Base-by-base conservation (phyloP, 305 asterid species). In the Solanum hybrid region DNA sequence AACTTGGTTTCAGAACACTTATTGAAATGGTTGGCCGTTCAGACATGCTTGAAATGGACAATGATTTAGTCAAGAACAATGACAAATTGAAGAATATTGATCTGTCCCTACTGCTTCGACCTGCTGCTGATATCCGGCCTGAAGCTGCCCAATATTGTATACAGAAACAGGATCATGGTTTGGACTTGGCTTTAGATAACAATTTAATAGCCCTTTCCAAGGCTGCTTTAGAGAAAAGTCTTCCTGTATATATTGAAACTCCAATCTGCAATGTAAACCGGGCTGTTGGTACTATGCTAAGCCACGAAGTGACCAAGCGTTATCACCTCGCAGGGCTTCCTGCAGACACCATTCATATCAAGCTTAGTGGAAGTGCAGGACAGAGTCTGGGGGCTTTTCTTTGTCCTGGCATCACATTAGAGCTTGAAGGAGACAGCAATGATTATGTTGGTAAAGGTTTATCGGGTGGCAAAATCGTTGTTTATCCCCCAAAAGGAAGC, bases 301-400 rank as follows among this genome's bases (percentile, higher is more conserved):
- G 99, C 92, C 99, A 98, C 40, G 97, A 96, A 92, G 98, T 98
- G 88, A 96, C 98, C 14, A 98, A 97, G 90, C 95, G 94, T 86
- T 95, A 94, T 92, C 96, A 92, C 90, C 89, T 94, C 89, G 92
- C 85, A 1, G 99, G 99, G 76, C 98, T 98, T 94, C 97, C 97
- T 81, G 85, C 95, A 2, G 99, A 96, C 89, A 96, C 99, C 10
- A 95, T 98, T 91, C 99, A 96, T 86, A 91, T 98, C 89, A 98
- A 98, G 92, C 97, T 98, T 84, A 92, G 85, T 31, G 99, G 99
- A 85, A 98, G 99, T 93, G 99, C 99, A 4, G 99, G 99, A 42
- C 99, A 98, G 94, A 98, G 99, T 91, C 95, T 98, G 88, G 99
- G 99, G 89, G 99, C 99, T 92, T 98, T 98, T 90, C 96, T 98